These are phyloP conservation scores for Rhodotorula glutinis DNA, from an alignment of 1,284 basidiomycete species.

Conservation along the genomic window DNA sequence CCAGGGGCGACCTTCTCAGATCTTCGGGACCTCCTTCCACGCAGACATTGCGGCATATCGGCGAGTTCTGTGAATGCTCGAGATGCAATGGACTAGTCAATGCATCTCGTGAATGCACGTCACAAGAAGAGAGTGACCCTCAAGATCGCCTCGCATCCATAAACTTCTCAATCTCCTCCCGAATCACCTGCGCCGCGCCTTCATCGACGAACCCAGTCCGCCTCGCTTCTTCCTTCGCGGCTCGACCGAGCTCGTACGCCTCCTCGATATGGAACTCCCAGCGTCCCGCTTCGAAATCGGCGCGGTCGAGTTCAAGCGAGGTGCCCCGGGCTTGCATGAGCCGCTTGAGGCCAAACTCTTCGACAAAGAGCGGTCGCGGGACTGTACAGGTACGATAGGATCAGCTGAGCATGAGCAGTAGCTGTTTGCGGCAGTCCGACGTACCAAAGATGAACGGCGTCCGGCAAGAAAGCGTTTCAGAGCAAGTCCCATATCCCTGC, in stretches of 20 bases:
- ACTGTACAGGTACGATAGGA: conserved; percentile 50
- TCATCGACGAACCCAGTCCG: conserved; percentile 26
- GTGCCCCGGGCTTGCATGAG: conserved; percentile 53
- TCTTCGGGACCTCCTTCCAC: too few species aligned
- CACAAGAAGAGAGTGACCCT: background rate
- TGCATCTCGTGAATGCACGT: background rate
- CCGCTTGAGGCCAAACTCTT: conserved; percentile 68
- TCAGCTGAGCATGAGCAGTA: background rate
- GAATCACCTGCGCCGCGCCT: conserved; percentile 24
- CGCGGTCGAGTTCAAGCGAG: conserved; percentile 28
- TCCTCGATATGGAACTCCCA: conserved; percentile 36
- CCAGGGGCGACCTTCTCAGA: too few species aligned
- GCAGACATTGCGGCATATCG: too few species aligned
- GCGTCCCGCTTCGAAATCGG: conserved; percentile 36
- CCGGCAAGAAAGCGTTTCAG: conserved; percentile 43
- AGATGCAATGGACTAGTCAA: background rate
- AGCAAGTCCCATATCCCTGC: conserved; percentile 46
- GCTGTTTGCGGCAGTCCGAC: background rate
- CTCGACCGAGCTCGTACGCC: conserved; percentile 27
- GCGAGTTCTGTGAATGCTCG: too few species aligned
- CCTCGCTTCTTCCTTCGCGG: conserved; percentile 24
- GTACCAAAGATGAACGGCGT: conserved; percentile 41
- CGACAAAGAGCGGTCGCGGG: conserved; percentile 69
- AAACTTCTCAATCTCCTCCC: conserved; percentile 34
- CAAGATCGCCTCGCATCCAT: conserved; percentile 6